Percentiles rank a stretch among this genome's conserved stretches.
These are phyloP conservation scores for Trifolium fragiferum DNA, from an alignment of 306 rosid species.

Conservation along the genomic window DNA sequence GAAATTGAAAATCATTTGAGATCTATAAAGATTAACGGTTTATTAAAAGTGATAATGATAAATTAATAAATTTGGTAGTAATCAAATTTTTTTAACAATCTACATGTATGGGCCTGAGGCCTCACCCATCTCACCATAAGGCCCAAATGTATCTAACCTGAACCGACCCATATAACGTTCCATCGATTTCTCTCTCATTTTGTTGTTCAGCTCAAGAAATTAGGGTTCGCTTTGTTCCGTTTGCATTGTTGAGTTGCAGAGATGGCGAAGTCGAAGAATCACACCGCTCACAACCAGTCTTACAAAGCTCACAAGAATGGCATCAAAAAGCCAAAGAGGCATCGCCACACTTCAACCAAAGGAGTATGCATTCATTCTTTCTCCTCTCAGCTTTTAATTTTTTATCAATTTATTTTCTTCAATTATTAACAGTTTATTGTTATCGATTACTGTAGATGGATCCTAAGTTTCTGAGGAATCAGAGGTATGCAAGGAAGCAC, in stretches of 20 bases:
- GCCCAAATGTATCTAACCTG: no score
- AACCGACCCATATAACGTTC: no score
- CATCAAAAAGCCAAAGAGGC: constrained; percentile 93
- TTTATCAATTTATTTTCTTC: not conserved
- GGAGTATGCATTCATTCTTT: constrained; percentile 56
- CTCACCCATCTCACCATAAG: no score
- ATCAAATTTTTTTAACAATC: no score
- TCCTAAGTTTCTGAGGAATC: constrained; percentile 97
- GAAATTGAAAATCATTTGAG: no score
- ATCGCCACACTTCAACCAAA: constrained; percentile 96
- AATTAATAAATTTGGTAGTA: no score
- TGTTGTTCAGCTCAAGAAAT: no score
- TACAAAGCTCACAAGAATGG: constrained; percentile 95
- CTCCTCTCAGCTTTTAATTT: not conserved
- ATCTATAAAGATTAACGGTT: no score
- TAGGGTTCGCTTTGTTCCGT: constrained; percentile 29
- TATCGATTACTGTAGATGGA: constrained; percentile 68
- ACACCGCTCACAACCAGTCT: constrained; percentile 99
- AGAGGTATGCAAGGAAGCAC: constrained; percentile 99
- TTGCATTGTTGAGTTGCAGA: constrained; percentile 44
- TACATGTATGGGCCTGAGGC: no score
- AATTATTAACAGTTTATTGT: not conserved
- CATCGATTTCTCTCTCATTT: no score
- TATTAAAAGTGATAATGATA: no score
- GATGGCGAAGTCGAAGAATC: constrained; percentile 99